Evolutionary conservation across 345 rosid genomes (phyloP).

Genomic region (Reutealis trisperma): DNA sequence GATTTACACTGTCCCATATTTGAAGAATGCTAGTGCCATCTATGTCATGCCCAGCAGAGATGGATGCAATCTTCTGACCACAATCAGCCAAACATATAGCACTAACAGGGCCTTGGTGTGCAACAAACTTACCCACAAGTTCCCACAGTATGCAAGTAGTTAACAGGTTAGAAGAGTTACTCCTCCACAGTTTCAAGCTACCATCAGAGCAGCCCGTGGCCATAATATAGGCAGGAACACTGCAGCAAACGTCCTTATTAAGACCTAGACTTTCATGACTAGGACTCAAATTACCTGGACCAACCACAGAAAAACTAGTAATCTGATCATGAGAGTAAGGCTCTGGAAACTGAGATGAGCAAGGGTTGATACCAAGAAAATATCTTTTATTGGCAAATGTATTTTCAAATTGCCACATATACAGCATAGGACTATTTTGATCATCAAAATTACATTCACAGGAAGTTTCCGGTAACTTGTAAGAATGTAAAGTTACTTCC

Average conservation of each 20-base stretch:
- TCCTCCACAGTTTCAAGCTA: conserved; percentile 78
- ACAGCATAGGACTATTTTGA: conserved; percentile 32
- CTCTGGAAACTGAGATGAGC: conserved; percentile 68
- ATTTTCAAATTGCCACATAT: conserved; percentile 48
- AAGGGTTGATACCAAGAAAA: conserved; percentile 51
- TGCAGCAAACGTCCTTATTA: conserved; percentile 29
- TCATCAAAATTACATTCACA: conserved; percentile 51
- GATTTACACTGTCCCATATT: conserved; percentile 64
- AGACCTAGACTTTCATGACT: conserved; percentile 31
- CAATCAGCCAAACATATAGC: conserved; percentile 56
- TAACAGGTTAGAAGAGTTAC: conserved; percentile 41
- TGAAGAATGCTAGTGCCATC: conserved; percentile 37
- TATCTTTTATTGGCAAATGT: conserved; percentile 49
- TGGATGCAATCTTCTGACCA: conserved; percentile 73
- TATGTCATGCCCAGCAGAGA: conserved; percentile 41
- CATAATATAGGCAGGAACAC: conserved; percentile 59
- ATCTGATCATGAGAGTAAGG: conserved; percentile 50
- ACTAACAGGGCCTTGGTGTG: conserved; percentile 56
- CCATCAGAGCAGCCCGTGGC: conserved; percentile 87
- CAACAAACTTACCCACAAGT: conserved; percentile 69
- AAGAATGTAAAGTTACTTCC: conserved; percentile 65
- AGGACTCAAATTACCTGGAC: conserved; percentile 43
- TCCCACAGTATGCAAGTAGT: conserved; percentile 51
- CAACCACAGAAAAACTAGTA: conserved; percentile 66
- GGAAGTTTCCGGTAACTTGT: conserved; percentile 38